Percentiles rank a stretch among this genome's conserved stretches.
Conservation (phyloP, 495 filamentous ascomycete species). For the Aspergillus avenaceus region DNA sequence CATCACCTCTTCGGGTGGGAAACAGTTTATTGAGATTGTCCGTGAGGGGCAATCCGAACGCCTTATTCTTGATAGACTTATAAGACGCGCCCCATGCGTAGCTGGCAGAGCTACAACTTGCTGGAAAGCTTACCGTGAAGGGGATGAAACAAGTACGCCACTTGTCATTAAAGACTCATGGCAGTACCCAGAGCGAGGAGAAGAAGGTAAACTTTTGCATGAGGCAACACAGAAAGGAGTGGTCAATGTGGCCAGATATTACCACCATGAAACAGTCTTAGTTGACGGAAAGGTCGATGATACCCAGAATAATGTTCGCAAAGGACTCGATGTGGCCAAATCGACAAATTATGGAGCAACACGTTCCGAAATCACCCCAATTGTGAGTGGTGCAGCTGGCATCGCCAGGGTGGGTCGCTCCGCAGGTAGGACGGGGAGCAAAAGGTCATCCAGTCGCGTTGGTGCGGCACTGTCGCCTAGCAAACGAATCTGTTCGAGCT, state of each 20-base stretch:
- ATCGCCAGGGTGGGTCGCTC: background rate
- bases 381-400: background rate
- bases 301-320: conserved; percentile 25
- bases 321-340: conserved; percentile 17
- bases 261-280: conserved; percentile 28
- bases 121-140: conserved; percentile 41
- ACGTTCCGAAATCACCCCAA: no score
- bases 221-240: conserved; percentile 21
- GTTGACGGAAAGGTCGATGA: conserved; percentile 23
- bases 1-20: conserved; percentile 27
- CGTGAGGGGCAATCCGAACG: conserved; percentile 29
- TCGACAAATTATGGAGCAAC: conserved; percentile 1
- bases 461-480: background rate
- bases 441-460: background rate
- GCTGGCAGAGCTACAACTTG: conserved; percentile 44
- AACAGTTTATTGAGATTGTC: conserved; percentile 32
- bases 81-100: conserved; percentile 31
- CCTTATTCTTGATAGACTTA: conserved; percentile 35
- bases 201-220: conserved; percentile 33
- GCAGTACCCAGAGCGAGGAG: conserved; percentile 42
- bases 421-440: background rate
- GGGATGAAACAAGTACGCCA: conserved; percentile 21
- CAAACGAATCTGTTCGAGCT: conserved; percentile 1
- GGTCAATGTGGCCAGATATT: conserved; percentile 30
- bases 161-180: conserved; percentile 49